phyloP scores from a whole-genome alignment of 495 filamentous ascomycete genomes.

The Penicillium salamii region DNA sequence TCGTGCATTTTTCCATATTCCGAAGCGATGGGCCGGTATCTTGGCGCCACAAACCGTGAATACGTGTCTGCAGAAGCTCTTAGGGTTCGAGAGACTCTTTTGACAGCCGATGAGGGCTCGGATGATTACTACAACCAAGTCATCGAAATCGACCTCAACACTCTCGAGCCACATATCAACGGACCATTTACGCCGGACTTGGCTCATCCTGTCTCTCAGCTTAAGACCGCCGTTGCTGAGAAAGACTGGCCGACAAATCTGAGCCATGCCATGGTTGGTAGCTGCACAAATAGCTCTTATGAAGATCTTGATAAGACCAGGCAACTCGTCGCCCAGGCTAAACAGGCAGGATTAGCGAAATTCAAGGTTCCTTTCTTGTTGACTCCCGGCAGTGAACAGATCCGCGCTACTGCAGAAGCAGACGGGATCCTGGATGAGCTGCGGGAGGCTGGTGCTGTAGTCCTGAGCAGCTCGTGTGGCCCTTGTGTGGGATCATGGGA shows the following conservation, averaged over 20 bases:
- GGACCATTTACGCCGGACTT: slow-evolving; percentile 93
- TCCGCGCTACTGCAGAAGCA: slow-evolving; percentile 79
- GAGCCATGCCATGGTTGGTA: slow-evolving; percentile 79
- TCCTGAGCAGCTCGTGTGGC: slow-evolving; percentile 85
- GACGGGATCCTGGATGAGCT: slow-evolving; percentile 84
- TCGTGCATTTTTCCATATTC: slow-evolving; percentile 87
- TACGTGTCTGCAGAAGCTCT: slow-evolving; percentile 76
- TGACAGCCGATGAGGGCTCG: slow-evolving; percentile 64
- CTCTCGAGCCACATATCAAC: slow-evolving; percentile 91
- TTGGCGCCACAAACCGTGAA: slow-evolving; percentile 73
- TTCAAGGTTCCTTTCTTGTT: slow-evolving; percentile 78
- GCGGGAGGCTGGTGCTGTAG: slow-evolving; percentile 81
- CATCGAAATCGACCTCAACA: slow-evolving; percentile 80
- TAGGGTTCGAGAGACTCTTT: slow-evolving; percentile 65
- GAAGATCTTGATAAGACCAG: slow-evolving; percentile 87
- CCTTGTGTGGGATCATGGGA: slow-evolving; percentile 73
- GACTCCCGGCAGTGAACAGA: slow-evolving; percentile 87
- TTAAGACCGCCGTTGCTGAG: slow-evolving; percentile 72
- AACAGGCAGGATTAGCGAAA: slow-evolving; percentile 73
- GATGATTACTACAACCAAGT: slow-evolving; percentile 84
- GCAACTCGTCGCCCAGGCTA: slow-evolving; percentile 80
- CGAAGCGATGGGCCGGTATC: slow-evolving; percentile 82
- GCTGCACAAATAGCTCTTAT: slow-evolving; percentile 92
- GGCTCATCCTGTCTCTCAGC: slow-evolving; percentile 86
- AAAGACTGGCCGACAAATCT: slow-evolving; percentile 89